Evolutionary conservation across 805 yeast genomes (phyloP).

Genomic region (Limtongia smithiae): DNA sequence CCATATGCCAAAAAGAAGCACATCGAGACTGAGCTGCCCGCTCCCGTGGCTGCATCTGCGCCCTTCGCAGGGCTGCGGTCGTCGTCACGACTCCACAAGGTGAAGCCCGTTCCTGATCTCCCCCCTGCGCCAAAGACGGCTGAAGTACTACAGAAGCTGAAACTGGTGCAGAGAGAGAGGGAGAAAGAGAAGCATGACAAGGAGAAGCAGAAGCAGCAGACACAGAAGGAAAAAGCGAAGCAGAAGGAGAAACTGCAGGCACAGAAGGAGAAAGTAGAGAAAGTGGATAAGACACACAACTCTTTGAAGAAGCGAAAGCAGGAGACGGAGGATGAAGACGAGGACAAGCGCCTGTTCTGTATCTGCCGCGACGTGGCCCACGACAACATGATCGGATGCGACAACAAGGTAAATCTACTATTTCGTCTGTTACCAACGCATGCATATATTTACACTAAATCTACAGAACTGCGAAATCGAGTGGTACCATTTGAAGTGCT

Average conservation of each 20-base stretch:
- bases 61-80: neutral
- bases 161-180: neutral
- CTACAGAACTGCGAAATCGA: constrained; percentile 66
- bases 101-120: neutral
- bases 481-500: constrained; percentile 95
- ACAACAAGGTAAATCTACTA: constrained; percentile 57
- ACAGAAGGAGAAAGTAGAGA: no score
- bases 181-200: neutral
- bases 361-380: constrained; percentile 45
- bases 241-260: no score
- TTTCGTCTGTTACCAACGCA: no score
- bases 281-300: neutral
- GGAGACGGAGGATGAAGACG: no score
- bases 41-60: neutral
- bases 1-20: neutral
- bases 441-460: no score
- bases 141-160: neutral
- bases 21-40: neutral
- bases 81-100: neutral
- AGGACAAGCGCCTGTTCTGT: constrained; percentile 42
- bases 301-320: neutral
- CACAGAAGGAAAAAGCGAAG: neutral
- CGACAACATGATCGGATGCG: constrained; percentile 93
- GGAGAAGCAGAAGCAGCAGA: neutral
- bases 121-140: neutral